Evolutionary conservation across 1,284 basidiomycete species (phyloP).

Genomic region (Golubevia pallescens): DNA sequence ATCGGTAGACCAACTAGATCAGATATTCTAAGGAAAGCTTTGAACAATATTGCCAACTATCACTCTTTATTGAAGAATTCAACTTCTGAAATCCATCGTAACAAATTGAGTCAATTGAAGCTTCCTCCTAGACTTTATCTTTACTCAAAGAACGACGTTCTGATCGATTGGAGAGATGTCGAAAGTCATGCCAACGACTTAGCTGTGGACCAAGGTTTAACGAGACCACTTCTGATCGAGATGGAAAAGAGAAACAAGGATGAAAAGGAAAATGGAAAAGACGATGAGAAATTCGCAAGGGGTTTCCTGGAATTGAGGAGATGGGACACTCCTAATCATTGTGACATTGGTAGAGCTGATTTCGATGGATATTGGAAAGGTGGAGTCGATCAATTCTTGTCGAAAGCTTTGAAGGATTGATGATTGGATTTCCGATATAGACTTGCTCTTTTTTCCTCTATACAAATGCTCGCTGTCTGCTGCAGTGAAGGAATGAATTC

Average conservation of each 20-base stretch:
- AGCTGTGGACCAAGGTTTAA: conserved; percentile 5
- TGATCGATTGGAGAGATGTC: conserved; percentile 38
- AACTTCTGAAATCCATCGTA: too few species aligned
- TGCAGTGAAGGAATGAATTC: too few species aligned
- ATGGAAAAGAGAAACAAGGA: conserved; percentile 20
- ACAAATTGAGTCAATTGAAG: background rate
- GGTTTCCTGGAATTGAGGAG: conserved; percentile 17
- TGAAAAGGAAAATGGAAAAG: too few species aligned
- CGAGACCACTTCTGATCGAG: conserved; percentile 13
- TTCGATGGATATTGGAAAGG: conserved; percentile 40
- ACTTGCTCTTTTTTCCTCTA: too few species aligned
- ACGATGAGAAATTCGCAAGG: too few species aligned
- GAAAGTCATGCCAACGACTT: conserved; percentile 36
- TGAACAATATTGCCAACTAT: too few species aligned
- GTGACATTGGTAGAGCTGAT: conserved; percentile 38
- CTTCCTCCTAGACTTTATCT: conserved; percentile 43
- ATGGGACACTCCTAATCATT: conserved; percentile 41
- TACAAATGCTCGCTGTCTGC: too few species aligned
- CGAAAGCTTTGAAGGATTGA: conserved; percentile 2
- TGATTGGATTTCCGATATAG: background rate
- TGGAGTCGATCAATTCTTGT: conserved; percentile 26
- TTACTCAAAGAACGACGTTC: conserved; percentile 38
- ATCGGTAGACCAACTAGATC: too few species aligned
- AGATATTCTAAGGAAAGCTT: too few species aligned
- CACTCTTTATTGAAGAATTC: too few species aligned